Evolutionary conservation across 306 rosid species (phyloP).

Genomic region (Hippophae tibetana): DNA sequence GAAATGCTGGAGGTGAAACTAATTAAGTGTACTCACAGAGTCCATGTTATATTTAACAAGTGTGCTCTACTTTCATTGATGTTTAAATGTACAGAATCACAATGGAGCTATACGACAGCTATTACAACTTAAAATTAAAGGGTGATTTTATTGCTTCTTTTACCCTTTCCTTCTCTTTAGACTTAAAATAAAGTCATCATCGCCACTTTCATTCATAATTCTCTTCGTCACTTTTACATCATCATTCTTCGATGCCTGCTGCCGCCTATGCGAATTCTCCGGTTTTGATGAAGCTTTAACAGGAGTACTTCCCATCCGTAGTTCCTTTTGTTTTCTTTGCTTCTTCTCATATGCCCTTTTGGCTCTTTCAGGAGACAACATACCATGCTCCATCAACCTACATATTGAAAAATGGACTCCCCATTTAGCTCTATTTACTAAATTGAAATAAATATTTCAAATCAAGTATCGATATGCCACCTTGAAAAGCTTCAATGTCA

Average conservation of each 20-base stretch:
- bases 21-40: too few species aligned
- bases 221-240: conserved; percentile 59
- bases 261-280: conserved; percentile 49
- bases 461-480: too few species aligned
- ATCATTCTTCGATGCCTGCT: conserved; percentile 56
- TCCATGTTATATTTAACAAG: too few species aligned
- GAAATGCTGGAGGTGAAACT: too few species aligned
- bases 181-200: conserved; percentile 51
- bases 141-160: conserved; percentile 3
- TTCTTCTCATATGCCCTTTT: conserved; percentile 76
- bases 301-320: conserved; percentile 60
- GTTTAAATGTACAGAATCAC: too few species aligned
- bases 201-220: conserved; percentile 40
- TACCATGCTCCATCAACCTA: conserved; percentile 98
- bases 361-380: conserved; percentile 66
- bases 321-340: conserved; percentile 77
- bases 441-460: too few species aligned
- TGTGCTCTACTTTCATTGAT: too few species aligned
- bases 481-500: too few species aligned
- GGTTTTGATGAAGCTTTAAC: conserved; percentile 50
- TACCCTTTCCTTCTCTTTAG: conserved; percentile 65
- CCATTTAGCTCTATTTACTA: too few species aligned
- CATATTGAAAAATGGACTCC: conserved; percentile 7
- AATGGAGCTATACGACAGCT: too few species aligned
- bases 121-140: too few species aligned